Percentiles rank a stretch among this genome's conserved stretches.
Evolutionary conservation across 208 protist species (phyloP).

Genomic region (Wallacemonas sp.): DNA sequence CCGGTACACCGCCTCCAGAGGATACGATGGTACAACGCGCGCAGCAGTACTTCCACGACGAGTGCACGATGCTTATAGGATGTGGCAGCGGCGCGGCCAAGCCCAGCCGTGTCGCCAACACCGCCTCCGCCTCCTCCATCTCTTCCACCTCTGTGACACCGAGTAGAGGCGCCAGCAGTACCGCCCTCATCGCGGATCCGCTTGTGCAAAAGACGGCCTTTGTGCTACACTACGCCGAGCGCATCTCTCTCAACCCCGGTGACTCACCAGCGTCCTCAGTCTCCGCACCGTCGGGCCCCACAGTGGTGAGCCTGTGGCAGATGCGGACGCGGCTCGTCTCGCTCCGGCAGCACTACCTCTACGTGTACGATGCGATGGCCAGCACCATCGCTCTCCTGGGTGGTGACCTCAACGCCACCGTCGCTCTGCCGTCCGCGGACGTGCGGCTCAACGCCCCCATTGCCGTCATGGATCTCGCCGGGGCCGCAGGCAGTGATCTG

Average conservation of each 20-base stretch:
- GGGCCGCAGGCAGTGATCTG: conserved; percentile 19
- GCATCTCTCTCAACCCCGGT: conserved; percentile 8
- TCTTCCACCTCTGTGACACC: no score
- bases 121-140: neutral
- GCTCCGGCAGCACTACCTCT: conserved; percentile 44
- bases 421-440: conserved; percentile 7
- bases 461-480: conserved; percentile 34
- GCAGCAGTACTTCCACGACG: conserved; percentile 14
- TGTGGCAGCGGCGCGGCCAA: neutral
- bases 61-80: conserved; percentile 11
- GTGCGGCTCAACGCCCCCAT: conserved; percentile 43
- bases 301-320: conserved; percentile 41
- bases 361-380: conserved; percentile 54
- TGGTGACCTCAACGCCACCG: conserved; percentile 22
- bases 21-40: neutral
- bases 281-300: neutral
- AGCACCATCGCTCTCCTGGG: conserved; percentile 39
- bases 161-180: neutral
- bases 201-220: conserved; percentile 33
- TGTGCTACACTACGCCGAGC: conserved; percentile 54
- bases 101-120: neutral
- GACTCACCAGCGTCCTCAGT: neutral
- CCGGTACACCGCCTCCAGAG: neutral
- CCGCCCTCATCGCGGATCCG: conserved; percentile 5
- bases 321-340: conserved; percentile 52